Conservation (phyloP, 495 filamentous ascomycete genomes). For the Penicillium odoratum region DNA sequence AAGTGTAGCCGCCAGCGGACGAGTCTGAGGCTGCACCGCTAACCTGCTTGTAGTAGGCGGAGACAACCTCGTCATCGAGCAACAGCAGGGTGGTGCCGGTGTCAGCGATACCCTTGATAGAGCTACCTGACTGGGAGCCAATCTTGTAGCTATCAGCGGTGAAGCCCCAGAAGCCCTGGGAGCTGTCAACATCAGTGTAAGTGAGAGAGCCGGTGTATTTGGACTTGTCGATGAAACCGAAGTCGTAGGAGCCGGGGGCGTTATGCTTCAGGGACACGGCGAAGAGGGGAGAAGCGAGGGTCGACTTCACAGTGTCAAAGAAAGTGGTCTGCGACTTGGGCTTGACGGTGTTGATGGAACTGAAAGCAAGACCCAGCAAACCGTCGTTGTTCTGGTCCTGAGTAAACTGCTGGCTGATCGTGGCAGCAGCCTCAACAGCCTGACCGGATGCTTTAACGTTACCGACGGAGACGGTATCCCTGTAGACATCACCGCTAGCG, state of each 20-base stretch:
- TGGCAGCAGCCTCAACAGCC: constrained; percentile 67
- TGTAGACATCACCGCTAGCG: constrained; percentile 66
- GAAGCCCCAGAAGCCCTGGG: constrained; percentile 72
- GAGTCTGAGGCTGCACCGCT: constrained; percentile 46
- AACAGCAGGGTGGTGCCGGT: constrained; percentile 75
- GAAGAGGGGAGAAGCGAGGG: constrained; percentile 63
- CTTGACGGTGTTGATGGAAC: constrained; percentile 65
- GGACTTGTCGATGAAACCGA: constrained; percentile 66
- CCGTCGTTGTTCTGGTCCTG: constrained; percentile 64
- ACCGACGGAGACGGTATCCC: constrained; percentile 68
- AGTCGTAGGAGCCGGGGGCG: constrained; percentile 67
- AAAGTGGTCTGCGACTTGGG: constrained; percentile 66
- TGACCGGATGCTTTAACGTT: constrained; percentile 60
- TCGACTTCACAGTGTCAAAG: constrained; percentile 66
- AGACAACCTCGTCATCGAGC: constrained; percentile 56
- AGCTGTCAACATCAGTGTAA: constrained; percentile 58
- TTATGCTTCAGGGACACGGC: constrained; percentile 66
- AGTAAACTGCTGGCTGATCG: constrained; percentile 60
- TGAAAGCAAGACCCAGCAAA: constrained; percentile 71
- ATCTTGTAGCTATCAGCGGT: constrained; percentile 61
- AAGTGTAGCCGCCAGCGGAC: constrained; percentile 61
- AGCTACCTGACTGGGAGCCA: constrained; percentile 41
- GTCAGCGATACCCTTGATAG: constrained; percentile 43
- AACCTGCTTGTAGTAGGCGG: constrained; percentile 64
- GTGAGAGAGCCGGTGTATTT: constrained; percentile 65